Conservation (phyloP, 345 rosid species). For the Theobroma cacao region DNA sequence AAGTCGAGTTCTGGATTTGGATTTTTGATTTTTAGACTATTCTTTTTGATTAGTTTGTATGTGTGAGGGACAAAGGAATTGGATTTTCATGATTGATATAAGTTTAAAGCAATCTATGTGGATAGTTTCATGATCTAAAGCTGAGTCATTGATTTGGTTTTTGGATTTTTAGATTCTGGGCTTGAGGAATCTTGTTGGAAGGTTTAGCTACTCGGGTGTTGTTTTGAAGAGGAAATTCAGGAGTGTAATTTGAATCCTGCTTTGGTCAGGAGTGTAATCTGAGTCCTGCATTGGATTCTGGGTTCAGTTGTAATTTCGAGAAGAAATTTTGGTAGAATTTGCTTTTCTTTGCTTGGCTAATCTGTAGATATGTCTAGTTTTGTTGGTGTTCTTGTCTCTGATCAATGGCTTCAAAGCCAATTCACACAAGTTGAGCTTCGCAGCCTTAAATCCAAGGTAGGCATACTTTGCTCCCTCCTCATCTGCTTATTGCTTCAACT, state of each 20-base stretch:
- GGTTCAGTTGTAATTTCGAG: slow-evolving; percentile 15
- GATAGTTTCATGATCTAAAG: slow-evolving; percentile 6
- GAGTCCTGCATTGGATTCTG: slow-evolving; percentile 18
- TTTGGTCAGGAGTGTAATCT: slow-evolving; percentile 10
- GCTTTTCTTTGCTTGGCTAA: slow-evolving; percentile 15
- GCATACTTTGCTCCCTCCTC: slow-evolving; percentile 15
- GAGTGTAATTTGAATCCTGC: not conserved
- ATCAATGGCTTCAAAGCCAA: slow-evolving; percentile 83
- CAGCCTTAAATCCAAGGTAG: slow-evolving; percentile 74
- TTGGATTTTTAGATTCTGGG: slow-evolving; percentile 4
- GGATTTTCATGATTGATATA: not conserved
- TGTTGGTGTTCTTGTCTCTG: slow-evolving; percentile 69
- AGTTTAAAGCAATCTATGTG: not conserved
- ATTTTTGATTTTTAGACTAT: not conserved
- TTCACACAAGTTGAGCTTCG: slow-evolving; percentile 92
- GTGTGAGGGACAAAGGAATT: not conserved
- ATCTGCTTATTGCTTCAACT: not conserved
- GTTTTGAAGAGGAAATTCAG: not conserved
- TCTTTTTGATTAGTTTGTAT: not conserved
- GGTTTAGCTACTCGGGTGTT: not conserved
- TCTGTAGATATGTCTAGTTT: slow-evolving; percentile 64
- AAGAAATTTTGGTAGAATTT: slow-evolving; percentile 11
- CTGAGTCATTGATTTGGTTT: slow-evolving; percentile 5
- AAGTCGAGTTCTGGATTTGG: slow-evolving; percentile 20
- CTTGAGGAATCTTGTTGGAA: not conserved